Conservation (phyloP, 768 basidiomycete genomes). For the Leccinum sublutescens region DNA sequence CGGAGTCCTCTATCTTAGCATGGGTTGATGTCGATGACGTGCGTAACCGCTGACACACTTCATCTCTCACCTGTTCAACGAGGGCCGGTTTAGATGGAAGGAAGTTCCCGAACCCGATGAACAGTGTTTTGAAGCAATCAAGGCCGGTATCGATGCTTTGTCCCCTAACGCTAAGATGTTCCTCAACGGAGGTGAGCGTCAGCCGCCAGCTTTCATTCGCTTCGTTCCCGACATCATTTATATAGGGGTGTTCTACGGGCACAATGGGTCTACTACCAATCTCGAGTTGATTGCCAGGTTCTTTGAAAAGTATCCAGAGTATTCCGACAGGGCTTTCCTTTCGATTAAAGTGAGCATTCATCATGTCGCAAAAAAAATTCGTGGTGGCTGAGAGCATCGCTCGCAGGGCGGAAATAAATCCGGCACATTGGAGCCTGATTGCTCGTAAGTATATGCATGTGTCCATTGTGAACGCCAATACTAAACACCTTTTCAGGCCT, state of each 20-base stretch:
- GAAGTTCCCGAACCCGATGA: background rate
- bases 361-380: slow-evolving; percentile 31
- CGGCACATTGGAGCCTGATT: slow-evolving; percentile 12
- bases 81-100: background rate
- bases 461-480: background rate
- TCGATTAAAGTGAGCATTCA: slow-evolving; percentile 30
- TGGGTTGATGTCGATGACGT: slow-evolving; percentile 63
- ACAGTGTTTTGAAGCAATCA: slow-evolving; percentile 44
- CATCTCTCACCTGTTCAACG: background rate
- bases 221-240: slow-evolving; percentile 40
- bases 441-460: slow-evolving; percentile 25
- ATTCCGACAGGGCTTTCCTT: slow-evolving; percentile 34
- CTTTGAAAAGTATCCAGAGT: slow-evolving; percentile 40
- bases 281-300: slow-evolving; percentile 51
- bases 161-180: slow-evolving; percentile 47
- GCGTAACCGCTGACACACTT: background rate
- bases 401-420: slow-evolving; percentile 14
- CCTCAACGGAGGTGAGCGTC: slow-evolving; percentile 47
- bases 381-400: slow-evolving; percentile 33
- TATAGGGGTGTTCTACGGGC: slow-evolving; percentile 58
- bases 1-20: slow-evolving; percentile 26
- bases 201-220: background rate
- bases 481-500: slow-evolving; percentile 4
- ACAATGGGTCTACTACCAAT: slow-evolving; percentile 39
- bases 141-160: slow-evolving; percentile 43